Base-by-base conservation (phyloP, 2,329 filamentous ascomycete genomes). In the Colletotrichum sp. region DNA sequence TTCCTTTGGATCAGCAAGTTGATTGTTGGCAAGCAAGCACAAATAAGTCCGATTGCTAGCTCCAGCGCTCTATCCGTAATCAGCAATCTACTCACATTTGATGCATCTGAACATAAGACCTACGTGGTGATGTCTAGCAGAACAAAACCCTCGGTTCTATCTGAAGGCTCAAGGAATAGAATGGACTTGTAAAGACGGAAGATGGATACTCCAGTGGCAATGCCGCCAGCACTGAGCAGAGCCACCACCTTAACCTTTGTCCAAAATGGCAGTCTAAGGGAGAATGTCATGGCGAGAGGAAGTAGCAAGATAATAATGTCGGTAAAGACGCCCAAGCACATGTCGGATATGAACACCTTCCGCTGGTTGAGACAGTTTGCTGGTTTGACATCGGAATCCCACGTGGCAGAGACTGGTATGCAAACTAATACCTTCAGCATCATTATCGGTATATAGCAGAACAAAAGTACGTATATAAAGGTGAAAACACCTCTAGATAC, bases 301-400 rank as follows among this genome's bases (percentile, higher is more conserved):
- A 85, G 65, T 10, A 84, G 13, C 15, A 85, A 78, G 18, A 85
- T 82, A 26, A 82, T 78, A 9, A 82, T 70, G 75, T 85, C 83
- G 21, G 81, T 83, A 13, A 84, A 21, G 16, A 82, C 78, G 34
- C 80, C 82, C 15, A 84, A 68, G 15, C 80, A 78, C 5, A 81
- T 80, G 57, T 85, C 84, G 8, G 80, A 78, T 8, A 82, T 78
- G 68, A 85, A 85, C 3, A 86, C 57, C 36, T 79, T 79, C 5
- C 78, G 69, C 60, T 83, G 79, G 28, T 69, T 73, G 1, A 73
- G 8, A 9, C 64, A 69, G 2, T 57, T 83, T 71, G n/a, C 84
- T 71, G 76, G 78, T 9, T 78, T 44, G 24, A 81, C 67, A 5
- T 66, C 69, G 4, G 64, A 44, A 52, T 80, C 72, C 80, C 80